Conservation (phyloP, 805 yeast genomes). For the Pichia cabralensis region DNA sequence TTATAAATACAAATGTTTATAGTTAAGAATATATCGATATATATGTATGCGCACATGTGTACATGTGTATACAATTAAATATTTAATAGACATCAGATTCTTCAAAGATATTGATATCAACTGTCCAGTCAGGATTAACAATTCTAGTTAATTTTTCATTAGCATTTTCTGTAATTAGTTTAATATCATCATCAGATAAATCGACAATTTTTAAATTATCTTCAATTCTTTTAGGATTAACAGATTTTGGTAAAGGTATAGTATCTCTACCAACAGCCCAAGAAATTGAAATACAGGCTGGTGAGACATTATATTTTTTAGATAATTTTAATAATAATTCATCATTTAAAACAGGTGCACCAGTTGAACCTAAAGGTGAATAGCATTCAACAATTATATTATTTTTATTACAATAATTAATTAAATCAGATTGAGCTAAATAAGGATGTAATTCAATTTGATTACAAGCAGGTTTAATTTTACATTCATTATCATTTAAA, state of each 20-base stretch:
- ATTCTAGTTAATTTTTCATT: slow-evolving; percentile 5
- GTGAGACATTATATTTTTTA: slow-evolving; percentile 29
- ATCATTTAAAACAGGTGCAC: slow-evolving; percentile 42
- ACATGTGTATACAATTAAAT: not conserved
- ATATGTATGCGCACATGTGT: not conserved
- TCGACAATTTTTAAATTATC: slow-evolving; percentile 29
- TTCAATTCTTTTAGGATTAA: slow-evolving; percentile 33
- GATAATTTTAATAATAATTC: slow-evolving; percentile 35
- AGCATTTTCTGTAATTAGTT: slow-evolving; percentile 6
- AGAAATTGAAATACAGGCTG: slow-evolving; percentile 45
- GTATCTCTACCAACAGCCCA: slow-evolving; percentile 53
- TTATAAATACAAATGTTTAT: too few relatives aligned
- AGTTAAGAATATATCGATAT: too few relatives aligned
- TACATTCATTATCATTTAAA: slow-evolving; percentile 36
- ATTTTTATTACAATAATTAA: slow-evolving; percentile 40
- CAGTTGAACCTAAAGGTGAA: slow-evolving; percentile 62
- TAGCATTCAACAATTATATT: slow-evolving; percentile 61
- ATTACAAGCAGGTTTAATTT: slow-evolving; percentile 42
- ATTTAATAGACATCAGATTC: not conserved
- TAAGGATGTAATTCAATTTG: slow-evolving; percentile 62
- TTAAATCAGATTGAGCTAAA: slow-evolving; percentile 51
- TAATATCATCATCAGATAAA: slow-evolving; percentile 27
- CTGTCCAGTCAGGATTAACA: slow-evolving; percentile 7
- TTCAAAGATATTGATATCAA: slow-evolving; percentile 2
- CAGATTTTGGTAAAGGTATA: slow-evolving; percentile 43